A percentile compares a stretch with the other conserved stretches of the same genome.
phyloP scores from a whole-genome alignment of 345 rosid genomes.

The Anastatica hierochuntica region DNA sequence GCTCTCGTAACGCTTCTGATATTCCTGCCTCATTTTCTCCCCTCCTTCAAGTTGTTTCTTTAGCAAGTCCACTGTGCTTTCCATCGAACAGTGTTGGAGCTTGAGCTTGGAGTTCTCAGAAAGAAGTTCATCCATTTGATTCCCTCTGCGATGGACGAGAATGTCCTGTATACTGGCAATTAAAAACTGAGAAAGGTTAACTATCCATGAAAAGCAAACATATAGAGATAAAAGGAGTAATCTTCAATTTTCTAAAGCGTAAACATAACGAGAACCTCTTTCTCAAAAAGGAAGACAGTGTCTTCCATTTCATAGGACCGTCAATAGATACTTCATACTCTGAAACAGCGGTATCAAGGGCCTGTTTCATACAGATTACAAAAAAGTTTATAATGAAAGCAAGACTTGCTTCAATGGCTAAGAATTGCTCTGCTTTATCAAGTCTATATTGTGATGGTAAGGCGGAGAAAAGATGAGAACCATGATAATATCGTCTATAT shows the following conservation, averaged over 20 bases:
- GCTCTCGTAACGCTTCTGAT: conserved; percentile 29
- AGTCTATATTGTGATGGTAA: neutral
- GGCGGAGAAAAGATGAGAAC: neutral
- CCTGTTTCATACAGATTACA: conserved; percentile 26
- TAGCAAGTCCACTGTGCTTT: conserved; percentile 30
- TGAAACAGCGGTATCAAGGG: conserved; percentile 31
- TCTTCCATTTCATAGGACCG: conserved; percentile 45
- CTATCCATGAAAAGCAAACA: neutral
- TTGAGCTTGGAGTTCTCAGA: conserved; percentile 37
- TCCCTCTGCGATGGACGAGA: conserved; percentile 25
- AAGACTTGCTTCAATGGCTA: conserved; percentile 5
- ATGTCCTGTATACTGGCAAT: conserved; percentile 33
- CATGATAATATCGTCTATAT: conserved; percentile 22
- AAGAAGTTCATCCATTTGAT: conserved; percentile 32
- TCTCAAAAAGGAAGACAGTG: conserved; percentile 30
- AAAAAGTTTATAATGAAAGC: neutral
- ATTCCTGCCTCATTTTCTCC: conserved; percentile 31
- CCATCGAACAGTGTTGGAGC: conserved; percentile 25
- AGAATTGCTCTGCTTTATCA: neutral
- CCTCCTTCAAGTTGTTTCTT: conserved; percentile 39
- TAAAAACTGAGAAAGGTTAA: conserved; percentile 1
- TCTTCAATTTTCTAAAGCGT: neutral
- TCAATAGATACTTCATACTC: conserved; percentile 36
- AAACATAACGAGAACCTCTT: conserved; percentile 26
- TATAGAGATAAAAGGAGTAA: neutral